A percentile compares a stretch with the other conserved stretches of the same genome.
These are phyloP conservation scores for Taxillus chinensis DNA, from an alignment of 164 flowering plant species.

Conservation along the genomic window DNA sequence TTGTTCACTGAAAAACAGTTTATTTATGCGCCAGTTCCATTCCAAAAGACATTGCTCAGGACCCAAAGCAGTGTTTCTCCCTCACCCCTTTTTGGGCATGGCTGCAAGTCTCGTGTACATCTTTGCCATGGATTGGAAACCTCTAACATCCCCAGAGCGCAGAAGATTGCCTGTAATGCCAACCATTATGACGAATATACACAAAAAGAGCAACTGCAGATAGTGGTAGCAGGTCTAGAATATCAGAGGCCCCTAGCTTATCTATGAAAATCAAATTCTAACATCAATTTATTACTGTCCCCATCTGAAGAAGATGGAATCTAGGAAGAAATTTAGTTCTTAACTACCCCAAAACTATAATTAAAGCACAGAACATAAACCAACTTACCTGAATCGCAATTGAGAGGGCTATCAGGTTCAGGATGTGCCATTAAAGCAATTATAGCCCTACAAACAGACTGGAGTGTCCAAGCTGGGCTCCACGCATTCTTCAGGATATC, in stretches of 20 bases:
- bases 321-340: no score
- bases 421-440: slow-evolving; percentile 98
- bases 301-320: no score
- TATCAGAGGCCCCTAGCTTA: no score
- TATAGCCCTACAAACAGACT: slow-evolving; percentile 96
- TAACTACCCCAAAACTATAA: no score
- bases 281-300: no score
- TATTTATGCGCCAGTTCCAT: no score
- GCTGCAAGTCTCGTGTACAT: slow-evolving; percentile 97
- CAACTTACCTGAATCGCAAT: slow-evolving; percentile 88
- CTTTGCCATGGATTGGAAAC: slow-evolving; percentile 92
- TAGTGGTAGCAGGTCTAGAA: no score
- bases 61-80: not conserved
- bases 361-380: not conserved
- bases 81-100: slow-evolving; percentile 90
- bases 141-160: slow-evolving; percentile 82
- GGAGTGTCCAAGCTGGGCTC: slow-evolving; percentile 99
- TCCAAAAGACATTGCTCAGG: no score
- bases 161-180: slow-evolving; percentile 66
- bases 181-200: not conserved
- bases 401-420: slow-evolving; percentile 93
- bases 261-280: no score
- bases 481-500: slow-evolving; percentile 97
- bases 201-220: no score
- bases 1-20: no score